Base-by-base conservation (phyloP, 805 yeast genomes). In the Zygosaccharomyces rouxii region DNA sequence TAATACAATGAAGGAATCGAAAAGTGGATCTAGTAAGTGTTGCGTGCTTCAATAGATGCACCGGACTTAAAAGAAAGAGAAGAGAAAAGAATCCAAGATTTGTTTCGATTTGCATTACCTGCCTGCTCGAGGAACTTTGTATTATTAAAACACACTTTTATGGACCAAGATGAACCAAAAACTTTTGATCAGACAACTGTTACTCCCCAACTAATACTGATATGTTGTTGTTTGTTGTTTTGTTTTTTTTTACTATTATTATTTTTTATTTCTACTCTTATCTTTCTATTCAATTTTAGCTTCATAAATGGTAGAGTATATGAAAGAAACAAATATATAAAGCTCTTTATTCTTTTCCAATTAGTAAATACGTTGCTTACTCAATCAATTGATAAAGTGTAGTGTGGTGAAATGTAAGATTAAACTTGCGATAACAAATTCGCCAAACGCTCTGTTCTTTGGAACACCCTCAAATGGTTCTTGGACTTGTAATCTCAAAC, bases 331-430 rank as follows among this genome's bases (percentile, higher is more conserved):
- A 42, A 16, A 19, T 39, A 50, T 38, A 30, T 38, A 38, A 37
- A 21, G 29, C 38, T 29, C 39, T 45, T 41, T 38, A 42, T 50
- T 30, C 28, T 30, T 37, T 28, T 33, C 37, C 25, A 42, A 16
- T n/a, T 29, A 31, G 42, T 29, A 22, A 10, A 21, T 30, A 31
- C n/a, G 35, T 35, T 18, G 29, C 38, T 23, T 18, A n/a, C 19
- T 14, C 29, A 33, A 33, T 64, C 70, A 92, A 69, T 92, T 92
- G 61, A 92, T 88, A 68, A 94, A 94, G 68, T 95, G 98, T 64
- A 81, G 79, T 31, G 86, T 88, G 42, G 89, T 80, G 66, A 94
- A 94, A 70, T 94, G 98, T 52, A 94, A 74, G 35, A 90, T 74
- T 71, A 94, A 74, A 67, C 95, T 85, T 23, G 96, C 97, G 62